Evolutionary conservation across 2,329 filamentous ascomycete species (phyloP), one percentile per base, ranked within the genome.

Genomic region (Botrytis medusae): DNA sequence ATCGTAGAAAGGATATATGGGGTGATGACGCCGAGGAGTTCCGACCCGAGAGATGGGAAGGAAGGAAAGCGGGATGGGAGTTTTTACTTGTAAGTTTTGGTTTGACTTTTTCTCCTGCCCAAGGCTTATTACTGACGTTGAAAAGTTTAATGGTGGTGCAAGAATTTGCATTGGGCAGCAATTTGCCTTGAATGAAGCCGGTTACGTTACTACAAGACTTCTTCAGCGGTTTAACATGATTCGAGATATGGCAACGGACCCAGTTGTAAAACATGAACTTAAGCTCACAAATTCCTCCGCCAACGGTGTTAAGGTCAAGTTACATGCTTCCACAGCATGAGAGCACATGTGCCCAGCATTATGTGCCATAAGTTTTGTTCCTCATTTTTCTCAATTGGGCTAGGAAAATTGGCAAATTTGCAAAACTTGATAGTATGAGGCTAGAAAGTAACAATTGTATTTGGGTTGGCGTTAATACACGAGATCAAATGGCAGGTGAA

Each of bases 81-180:
- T 93, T 91, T 80, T 85, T 93, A 60, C 91, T 91, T 12, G 62
- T 48, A 65, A 65, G 62, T 37, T 34, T 65, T 12, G 42, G 14
- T 65, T 22, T 12, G n/a, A 25, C 44, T 32, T 44, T 3, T 65
- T n/a, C 29, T 22, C 20, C 37, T 37, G 10, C n/a, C 9, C 42
- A 29, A 16, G 22, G 12, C 63, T 34, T 29, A 9, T 48, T 32
- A 48, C 63, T 65, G 12, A 65, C 16, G 20, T n/a, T 25, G 3
- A 65, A 29, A 61, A 72, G 63, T 75, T 75, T 46, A 75, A 74
- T 40, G 74, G 73, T 8, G 74, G 74, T 7, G 54, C 73, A 34
- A 48, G 74, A 25, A 86, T 90, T 0, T 93, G 91, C 71, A 91
- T 95, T 0, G 93, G 93, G 0, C 71, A 76, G 37, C 74, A 76